Evolutionary conservation across 2,329 filamentous ascomycete genomes (phyloP).

Genomic region (Fusarium sulawesiense): DNA sequence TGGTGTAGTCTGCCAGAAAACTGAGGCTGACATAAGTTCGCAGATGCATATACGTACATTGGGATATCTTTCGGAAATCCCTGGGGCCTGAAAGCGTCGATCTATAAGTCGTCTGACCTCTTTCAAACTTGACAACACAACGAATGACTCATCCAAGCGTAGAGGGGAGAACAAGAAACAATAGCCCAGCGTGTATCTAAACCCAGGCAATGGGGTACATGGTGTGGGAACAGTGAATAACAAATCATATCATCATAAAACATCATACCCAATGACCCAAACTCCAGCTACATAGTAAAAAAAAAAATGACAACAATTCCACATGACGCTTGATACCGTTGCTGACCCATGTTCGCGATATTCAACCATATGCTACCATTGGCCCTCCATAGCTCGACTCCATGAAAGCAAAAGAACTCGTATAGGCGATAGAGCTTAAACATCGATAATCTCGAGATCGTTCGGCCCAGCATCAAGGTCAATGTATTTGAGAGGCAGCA

Average conservation of each 20-base stretch:
- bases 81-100: slow-evolving; percentile 70
- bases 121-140: slow-evolving; percentile 41
- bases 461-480: slow-evolving; percentile 55
- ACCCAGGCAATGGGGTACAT: slow-evolving; percentile 4
- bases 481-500: slow-evolving; percentile 77
- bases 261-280: slow-evolving; percentile 21
- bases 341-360: not conserved
- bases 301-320: slow-evolving; percentile 13
- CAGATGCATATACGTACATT: slow-evolving; percentile 76
- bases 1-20: not conserved
- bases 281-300: slow-evolving; percentile 15
- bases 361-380: not conserved
- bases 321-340: slow-evolving; percentile 14
- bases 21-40: slow-evolving; percentile 23
- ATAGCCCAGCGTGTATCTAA: not conserved
- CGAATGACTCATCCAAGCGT: slow-evolving; percentile 17
- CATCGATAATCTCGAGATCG: slow-evolving; percentile 50
- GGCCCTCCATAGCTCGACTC: not conserved
- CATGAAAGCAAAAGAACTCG: slow-evolving; percentile 3
- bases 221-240: not conserved
- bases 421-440: slow-evolving; percentile 10
- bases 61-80: slow-evolving; percentile 70
- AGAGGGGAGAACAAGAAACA: not conserved
- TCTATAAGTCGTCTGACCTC: slow-evolving; percentile 62
- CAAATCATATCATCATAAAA: slow-evolving; percentile 31